A percentile compares a stretch with the other conserved stretches of the same genome.
Evolutionary conservation across 352 stramenopile genomes (phyloP).

Genomic region (Globisporangium paddicum): DNA sequence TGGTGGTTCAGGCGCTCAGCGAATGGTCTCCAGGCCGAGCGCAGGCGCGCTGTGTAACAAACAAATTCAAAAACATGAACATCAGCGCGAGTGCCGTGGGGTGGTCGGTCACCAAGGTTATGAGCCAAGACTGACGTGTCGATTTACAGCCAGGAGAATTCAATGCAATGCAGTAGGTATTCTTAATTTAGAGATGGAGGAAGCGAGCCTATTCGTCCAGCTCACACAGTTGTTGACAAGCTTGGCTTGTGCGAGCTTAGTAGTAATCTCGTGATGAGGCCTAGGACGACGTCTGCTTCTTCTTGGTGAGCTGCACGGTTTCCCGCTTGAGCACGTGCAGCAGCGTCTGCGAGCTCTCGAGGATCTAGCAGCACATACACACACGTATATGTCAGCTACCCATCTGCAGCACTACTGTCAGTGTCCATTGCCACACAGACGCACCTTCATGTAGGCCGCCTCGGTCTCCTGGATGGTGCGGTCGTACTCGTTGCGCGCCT

Average conservation of each 20-base stretch:
- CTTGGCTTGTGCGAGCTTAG: background rate
- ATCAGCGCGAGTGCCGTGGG: background rate
- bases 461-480: slow-evolving; percentile 93
- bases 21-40: background rate
- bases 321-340: slow-evolving; percentile 94
- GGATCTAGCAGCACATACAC: slow-evolving; percentile 43
- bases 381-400: background rate
- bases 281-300: slow-evolving; percentile 89
- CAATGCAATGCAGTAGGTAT: background rate
- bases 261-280: background rate
- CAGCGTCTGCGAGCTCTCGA: slow-evolving; percentile 93
- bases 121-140: background rate
- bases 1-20: background rate
- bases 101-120: background rate
- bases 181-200: slow-evolving; percentile 7
- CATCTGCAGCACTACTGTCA: no score
- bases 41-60: background rate
- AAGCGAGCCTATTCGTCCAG: background rate
- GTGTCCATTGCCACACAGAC: background rate
- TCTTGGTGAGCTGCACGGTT: slow-evolving; percentile 93
- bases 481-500: slow-evolving; percentile 92
- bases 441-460: slow-evolving; percentile 92
- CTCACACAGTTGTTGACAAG: background rate
- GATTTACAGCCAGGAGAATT: background rate
- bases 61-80: background rate